Conservation (phyloP, 129 eudicot species). For the Lactuca saligna region DNA sequence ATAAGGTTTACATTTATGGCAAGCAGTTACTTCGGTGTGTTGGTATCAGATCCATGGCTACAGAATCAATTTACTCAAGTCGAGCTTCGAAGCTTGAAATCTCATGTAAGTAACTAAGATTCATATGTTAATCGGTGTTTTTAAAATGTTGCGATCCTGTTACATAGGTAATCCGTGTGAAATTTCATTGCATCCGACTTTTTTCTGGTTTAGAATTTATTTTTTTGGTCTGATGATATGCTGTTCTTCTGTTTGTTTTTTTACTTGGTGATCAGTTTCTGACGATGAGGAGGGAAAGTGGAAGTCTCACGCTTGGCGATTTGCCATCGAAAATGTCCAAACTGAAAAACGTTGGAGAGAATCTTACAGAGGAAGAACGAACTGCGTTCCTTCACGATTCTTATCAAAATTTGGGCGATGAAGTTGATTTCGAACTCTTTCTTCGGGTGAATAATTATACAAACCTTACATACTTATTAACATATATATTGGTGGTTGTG, state of each 20-base stretch:
- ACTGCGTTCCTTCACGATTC: slow-evolving; percentile 67
- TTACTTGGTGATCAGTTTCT: slow-evolving; percentile 47
- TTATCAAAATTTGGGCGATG: slow-evolving; percentile 63
- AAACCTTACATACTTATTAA: background rate
- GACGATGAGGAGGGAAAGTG: slow-evolving; percentile 80
- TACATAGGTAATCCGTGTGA: background rate
- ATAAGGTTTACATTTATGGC: slow-evolving; percentile 41
- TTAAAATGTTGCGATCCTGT: slow-evolving; percentile 13
- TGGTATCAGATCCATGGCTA: slow-evolving; percentile 99
- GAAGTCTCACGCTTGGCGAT: slow-evolving; percentile 73
- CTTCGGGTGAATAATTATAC: slow-evolving; percentile 53
- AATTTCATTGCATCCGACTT: slow-evolving; percentile 10
- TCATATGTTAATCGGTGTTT: slow-evolving; percentile 14
- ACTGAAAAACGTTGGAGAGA: slow-evolving; percentile 84
- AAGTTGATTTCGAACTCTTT: slow-evolving; percentile 96
- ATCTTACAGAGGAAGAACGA: slow-evolving; percentile 77
- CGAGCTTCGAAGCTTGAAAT: slow-evolving; percentile 84
- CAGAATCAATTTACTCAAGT: slow-evolving; percentile 99
- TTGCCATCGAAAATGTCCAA: slow-evolving; percentile 82
- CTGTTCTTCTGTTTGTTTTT: background rate
- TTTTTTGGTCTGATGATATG: slow-evolving; percentile 7
- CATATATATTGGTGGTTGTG: background rate
- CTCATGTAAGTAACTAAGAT: slow-evolving; percentile 53
- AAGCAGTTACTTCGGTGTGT: slow-evolving; percentile 71
- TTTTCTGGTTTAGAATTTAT: slow-evolving; percentile 5